These are phyloP conservation scores for Mycena capillaripes DNA, from an alignment of 768 basidiomycete species.

Conservation along the genomic window DNA sequence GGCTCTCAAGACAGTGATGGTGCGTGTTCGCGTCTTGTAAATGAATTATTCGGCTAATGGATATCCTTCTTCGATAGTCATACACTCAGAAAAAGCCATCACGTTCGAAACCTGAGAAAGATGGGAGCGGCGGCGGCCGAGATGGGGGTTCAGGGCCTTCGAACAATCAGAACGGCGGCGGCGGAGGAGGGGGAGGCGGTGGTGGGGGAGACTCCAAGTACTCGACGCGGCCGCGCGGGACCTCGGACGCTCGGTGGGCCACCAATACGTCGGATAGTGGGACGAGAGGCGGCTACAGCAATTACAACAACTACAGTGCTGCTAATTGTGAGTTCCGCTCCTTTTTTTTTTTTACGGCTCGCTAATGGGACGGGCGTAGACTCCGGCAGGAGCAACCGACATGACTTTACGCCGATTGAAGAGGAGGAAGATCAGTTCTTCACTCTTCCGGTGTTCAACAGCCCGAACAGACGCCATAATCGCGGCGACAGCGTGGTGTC, in stretches of 20 bases:
- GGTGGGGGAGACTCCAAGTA: slow-evolving; percentile 51
- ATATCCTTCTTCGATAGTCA: slow-evolving; percentile 58
- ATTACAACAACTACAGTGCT: background rate
- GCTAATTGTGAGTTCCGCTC: background rate
- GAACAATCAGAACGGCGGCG: slow-evolving; percentile 32
- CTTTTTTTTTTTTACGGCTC: background rate
- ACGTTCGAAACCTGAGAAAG: slow-evolving; percentile 65
- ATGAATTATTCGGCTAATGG: background rate
- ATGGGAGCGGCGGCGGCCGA: slow-evolving; percentile 52
- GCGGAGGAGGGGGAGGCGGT: background rate
- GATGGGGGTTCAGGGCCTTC: slow-evolving; percentile 39
- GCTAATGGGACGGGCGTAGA: background rate
- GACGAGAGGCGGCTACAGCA: slow-evolving; percentile 40
- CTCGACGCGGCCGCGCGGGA: slow-evolving; percentile 70
- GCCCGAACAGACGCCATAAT: slow-evolving; percentile 33
- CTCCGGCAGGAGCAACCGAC: background rate
- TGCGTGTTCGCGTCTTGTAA: slow-evolving; percentile 49
- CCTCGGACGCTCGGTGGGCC: slow-evolving; percentile 78
- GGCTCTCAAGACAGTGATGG: slow-evolving; percentile 89
- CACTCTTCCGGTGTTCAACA: slow-evolving; percentile 43
- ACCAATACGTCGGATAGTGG: slow-evolving; percentile 40
- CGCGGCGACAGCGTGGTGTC: slow-evolving; percentile 61
- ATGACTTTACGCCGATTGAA: background rate
- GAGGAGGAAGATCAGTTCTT: slow-evolving; percentile 33
- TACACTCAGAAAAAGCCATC: slow-evolving; percentile 85